Evolutionary conservation across 805 yeast species (phyloP), one percentile per base, ranked within the genome.

Genomic region (Blastobotrys robertii): DNA sequence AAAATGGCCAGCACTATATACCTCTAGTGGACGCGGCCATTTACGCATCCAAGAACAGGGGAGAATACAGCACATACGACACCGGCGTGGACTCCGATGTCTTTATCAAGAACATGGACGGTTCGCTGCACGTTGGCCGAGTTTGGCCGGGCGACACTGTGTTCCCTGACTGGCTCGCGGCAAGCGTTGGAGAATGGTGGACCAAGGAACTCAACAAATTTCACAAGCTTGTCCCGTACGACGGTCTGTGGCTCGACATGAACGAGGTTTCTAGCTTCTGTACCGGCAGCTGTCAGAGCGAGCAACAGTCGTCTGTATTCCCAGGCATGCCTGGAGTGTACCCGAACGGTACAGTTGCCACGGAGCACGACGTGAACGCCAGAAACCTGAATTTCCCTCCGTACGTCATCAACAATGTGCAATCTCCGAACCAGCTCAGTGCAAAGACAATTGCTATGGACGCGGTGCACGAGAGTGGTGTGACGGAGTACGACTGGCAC

Each of bases 81-180:
- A 56, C 50, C 1, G 59, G 84, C 16, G 61, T 57, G 3, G 51
- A 66, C 10, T 52, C 67, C 4, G 57, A 63, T 5, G 56, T 74
- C 7, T 76, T 74, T 0, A 66, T 85, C 14, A 60, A 65, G 46
- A 65, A 73, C 40, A 88, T 2, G 48, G 52, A 58, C 2, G 79
- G 76, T 14, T 53, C 67, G 1, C 63, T 74, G 2, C 87, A 69
- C 59, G 68, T 74, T 39, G 97, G 95, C 2, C 88, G 84, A 59
- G 90, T 96, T 60, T 90, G 97, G 97, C 96, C 97, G 2, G 97
- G 97, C 1, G 84, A 82, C 50, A 82, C 95, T 0, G 69, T 85
- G 6, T 90, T 97, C 96, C 77, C 90, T 41, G 97, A 90, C 54
- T 72, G 94, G 1, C 62, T 86, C 44, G 76, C 79, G 53, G 84